Conservation (phyloP, 495 filamentous ascomycete species). For the Penicillium chermesinum region DNA sequence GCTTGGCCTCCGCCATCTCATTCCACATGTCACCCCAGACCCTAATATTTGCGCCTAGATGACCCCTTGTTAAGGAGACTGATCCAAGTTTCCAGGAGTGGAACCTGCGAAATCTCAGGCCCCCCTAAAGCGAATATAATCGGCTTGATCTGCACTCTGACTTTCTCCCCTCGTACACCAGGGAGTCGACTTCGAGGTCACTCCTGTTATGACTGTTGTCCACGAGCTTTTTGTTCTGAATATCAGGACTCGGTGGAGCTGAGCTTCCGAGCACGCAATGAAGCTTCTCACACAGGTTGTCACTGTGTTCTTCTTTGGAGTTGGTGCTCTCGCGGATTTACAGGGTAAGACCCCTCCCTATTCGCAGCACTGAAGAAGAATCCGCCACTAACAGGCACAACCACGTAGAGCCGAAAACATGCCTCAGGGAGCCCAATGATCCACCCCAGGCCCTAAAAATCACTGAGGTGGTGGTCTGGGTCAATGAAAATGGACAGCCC, state of each 20-base stretch:
- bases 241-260: conserved; percentile 3
- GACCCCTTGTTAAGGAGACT: conserved; percentile 11
- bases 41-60: conserved; percentile 14
- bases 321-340: conserved; percentile 8
- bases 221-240: conserved; percentile 10
- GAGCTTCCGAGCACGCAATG: conserved; percentile 12
- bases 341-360: conserved; percentile 15
- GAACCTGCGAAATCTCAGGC: not conserved
- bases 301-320: conserved; percentile 12
- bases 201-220: conserved; percentile 10
- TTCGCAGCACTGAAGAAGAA: not conserved
- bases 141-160: conserved; percentile 18
- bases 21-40: conserved; percentile 19
- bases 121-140: conserved; percentile 18
- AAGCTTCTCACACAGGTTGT: conserved; percentile 14
- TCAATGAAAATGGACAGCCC: conserved; percentile 57
- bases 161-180: conserved; percentile 6
- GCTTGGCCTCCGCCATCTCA: conserved; percentile 11
- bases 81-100: not conserved
- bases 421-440: conserved; percentile 2
- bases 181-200: conserved; percentile 9
- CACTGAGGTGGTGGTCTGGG: conserved; percentile 55
- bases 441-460: conserved; percentile 19
- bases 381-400: not conserved
- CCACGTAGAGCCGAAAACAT: conserved; percentile 2